These are phyloP conservation scores for Juglanconis sp. DNA, from an alignment of 2,329 filamentous ascomycete genomes.

Conservation along the genomic window DNA sequence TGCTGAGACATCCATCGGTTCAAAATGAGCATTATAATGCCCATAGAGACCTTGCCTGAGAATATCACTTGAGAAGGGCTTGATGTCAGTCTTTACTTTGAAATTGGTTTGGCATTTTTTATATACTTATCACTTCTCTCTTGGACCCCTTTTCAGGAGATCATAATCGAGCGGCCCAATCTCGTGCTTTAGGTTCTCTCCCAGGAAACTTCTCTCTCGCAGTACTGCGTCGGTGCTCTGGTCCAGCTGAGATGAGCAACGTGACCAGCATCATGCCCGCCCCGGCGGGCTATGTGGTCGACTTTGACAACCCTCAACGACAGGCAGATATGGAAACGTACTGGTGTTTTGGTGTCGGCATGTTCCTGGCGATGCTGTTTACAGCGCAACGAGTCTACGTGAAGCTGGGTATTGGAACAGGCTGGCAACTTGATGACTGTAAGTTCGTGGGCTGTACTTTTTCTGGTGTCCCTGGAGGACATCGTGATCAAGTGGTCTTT, in stretches of 20 bases:
- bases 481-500: background rate
- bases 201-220: background rate
- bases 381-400: slow-evolving; percentile 11
- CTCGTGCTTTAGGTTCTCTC: too few species aligned
- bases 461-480: background rate
- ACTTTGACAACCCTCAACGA: slow-evolving; percentile 30
- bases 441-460: background rate
- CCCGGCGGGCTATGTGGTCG: slow-evolving; percentile 30
- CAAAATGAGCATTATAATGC: too few species aligned
- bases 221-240: too few species aligned
- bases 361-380: slow-evolving; percentile 5
- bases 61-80: too few species aligned
- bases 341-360: slow-evolving; percentile 10
- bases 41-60: too few species aligned
- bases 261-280: slow-evolving; percentile 24
- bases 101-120: too few species aligned
- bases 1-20: too few species aligned
- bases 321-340: background rate
- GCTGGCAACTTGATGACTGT: slow-evolving; percentile 10
- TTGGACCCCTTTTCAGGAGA: too few species aligned
- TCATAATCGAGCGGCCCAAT: too few species aligned
- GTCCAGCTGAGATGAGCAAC: slow-evolving; percentile 18
- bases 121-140: too few species aligned
- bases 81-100: too few species aligned
- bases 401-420: background rate